These are phyloP conservation scores for Ananas comosus DNA, from an alignment of 176 grass and related monocot genomes.

Conservation along the genomic window DNA sequence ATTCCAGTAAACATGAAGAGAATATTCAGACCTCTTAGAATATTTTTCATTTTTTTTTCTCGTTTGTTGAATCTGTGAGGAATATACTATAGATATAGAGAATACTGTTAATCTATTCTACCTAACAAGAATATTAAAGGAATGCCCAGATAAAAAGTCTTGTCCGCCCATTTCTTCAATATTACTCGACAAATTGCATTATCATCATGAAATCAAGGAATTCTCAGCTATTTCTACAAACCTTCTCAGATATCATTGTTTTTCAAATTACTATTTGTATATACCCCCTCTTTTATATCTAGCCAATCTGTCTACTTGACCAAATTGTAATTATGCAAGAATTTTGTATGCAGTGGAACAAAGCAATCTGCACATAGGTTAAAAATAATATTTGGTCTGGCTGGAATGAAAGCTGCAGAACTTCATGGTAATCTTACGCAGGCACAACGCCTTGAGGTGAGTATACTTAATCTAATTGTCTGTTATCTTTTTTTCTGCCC, in stretches of 20 bases:
- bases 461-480: slow-evolving; percentile 12
- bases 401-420: slow-evolving; percentile 87
- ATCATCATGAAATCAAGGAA: too few species aligned
- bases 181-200: too few species aligned
- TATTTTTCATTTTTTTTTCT: neutral
- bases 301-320: neutral
- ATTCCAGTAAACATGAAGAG: slow-evolving; percentile 10
- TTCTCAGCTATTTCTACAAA: too few species aligned
- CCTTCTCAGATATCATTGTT: too few species aligned
- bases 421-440: slow-evolving; percentile 99
- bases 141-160: too few species aligned
- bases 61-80: too few species aligned
- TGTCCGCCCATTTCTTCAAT: too few species aligned
- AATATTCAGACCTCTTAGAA: neutral
- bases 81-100: too few species aligned
- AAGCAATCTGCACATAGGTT: slow-evolving; percentile 87
- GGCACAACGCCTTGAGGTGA: slow-evolving; percentile 89
- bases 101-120: too few species aligned
- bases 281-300: too few species aligned
- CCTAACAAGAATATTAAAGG: too few species aligned
- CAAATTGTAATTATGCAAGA: neutral
- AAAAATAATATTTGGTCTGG: slow-evolving; percentile 96
- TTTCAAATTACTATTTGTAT: neutral
- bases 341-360: slow-evolving; percentile 51
- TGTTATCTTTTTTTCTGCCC: too few species aligned